A percentile compares a stretch with the other conserved stretches of the same genome.
phyloP scores from a whole-genome alignment of 495 filamentous ascomycete genomes.

The Amniculicola lignicola region DNA sequence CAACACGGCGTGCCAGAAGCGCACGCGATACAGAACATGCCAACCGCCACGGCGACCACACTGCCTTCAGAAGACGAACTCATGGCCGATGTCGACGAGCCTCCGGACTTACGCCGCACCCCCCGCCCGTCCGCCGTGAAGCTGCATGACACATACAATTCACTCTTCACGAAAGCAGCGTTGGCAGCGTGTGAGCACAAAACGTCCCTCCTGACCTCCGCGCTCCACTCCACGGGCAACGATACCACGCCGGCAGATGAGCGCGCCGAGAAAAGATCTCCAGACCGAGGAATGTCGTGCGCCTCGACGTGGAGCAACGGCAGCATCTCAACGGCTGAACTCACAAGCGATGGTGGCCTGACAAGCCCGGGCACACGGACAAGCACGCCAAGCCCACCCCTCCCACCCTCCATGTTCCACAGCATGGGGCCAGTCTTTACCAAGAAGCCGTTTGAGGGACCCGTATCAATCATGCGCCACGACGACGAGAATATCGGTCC shows the following conservation, averaged over 20 bases:
- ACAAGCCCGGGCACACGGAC: conserved; percentile 83
- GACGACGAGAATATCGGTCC: conserved; percentile 37
- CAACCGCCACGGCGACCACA: conserved; percentile 12
- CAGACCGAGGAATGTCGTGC: conserved; percentile 43
- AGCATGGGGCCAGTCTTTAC: conserved; percentile 34
- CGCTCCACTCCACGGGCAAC: conserved; percentile 24
- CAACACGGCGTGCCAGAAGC: conserved; percentile 11
- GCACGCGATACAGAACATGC: conserved; percentile 16
- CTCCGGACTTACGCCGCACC: conserved; percentile 32
- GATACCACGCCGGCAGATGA: conserved; percentile 24
- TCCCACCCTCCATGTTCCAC: conserved; percentile 45
- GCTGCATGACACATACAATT: conserved; percentile 17
- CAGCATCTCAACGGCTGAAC: conserved; percentile 77
- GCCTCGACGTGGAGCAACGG: conserved; percentile 73
- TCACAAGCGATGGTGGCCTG: conserved; percentile 86
- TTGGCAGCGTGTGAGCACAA: conserved; percentile 21
- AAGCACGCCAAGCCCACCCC: conserved; percentile 81
- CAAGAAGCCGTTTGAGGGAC: conserved; percentile 35
- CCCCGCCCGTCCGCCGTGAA: conserved; percentile 27
- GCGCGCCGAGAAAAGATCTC: neutral
- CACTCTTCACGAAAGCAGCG: conserved; percentile 24
- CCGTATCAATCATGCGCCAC: conserved; percentile 31
- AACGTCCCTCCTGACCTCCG: conserved; percentile 29
- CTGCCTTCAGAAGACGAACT: conserved; percentile 29
- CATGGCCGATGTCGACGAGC: conserved; percentile 36